Percentiles rank a stretch among this genome's conserved stretches.
These are phyloP conservation scores for Psidium friedrichsthalianum DNA, from an alignment of 345 rosid species.

Conservation along the genomic window DNA sequence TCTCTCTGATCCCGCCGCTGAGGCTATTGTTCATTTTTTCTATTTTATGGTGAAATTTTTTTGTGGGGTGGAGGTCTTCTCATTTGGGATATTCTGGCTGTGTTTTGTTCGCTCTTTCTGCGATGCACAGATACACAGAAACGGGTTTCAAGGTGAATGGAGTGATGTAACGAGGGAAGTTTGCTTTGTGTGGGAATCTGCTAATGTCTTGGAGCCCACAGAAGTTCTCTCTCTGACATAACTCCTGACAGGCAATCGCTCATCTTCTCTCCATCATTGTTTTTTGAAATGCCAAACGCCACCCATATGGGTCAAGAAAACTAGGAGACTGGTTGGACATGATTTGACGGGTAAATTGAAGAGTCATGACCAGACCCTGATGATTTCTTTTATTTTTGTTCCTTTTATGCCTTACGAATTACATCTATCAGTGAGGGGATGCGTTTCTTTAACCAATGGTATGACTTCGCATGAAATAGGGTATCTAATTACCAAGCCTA, in stretches of 20 bases:
- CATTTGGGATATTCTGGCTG: not conserved
- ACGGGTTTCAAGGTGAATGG: conserved; percentile 81
- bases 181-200: conserved; percentile 79
- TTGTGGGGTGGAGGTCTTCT: not conserved
- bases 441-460: not conserved
- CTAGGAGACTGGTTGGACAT: not conserved
- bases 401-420: not conserved
- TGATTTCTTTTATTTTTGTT: not conserved
- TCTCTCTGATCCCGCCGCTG: not conserved
- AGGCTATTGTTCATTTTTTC: not conserved
- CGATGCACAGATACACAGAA: conserved; percentile 43
- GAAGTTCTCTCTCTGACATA: conserved; percentile 61
- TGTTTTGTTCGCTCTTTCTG: not conserved
- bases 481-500: not conserved
- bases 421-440: not conserved
- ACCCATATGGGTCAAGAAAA: not conserved
- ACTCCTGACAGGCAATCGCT: conserved; percentile 56
- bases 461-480: not conserved
- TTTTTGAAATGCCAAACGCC: not conserved
- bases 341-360: not conserved
- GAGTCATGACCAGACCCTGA: not conserved
- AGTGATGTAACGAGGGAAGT: conserved; percentile 72
- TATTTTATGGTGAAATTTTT: not conserved
- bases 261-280: not conserved
- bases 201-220: conserved; percentile 73